Conservation (phyloP, 2,329 filamentous ascomycete genomes). For the Fusarium mangiferae region DNA sequence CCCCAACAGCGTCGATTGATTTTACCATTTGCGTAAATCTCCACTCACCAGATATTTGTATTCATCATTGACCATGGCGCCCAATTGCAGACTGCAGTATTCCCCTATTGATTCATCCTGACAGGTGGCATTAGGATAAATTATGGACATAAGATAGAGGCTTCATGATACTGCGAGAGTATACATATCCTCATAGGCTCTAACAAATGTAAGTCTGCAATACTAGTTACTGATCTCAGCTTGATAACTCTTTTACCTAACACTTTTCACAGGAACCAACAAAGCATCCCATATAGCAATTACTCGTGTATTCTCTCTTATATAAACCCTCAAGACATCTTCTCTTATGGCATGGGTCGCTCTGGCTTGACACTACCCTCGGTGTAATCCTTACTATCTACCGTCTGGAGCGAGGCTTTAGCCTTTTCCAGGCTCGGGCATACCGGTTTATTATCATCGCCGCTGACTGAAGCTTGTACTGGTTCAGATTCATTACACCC, state of each 20-base stretch:
- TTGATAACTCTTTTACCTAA: too few species aligned
- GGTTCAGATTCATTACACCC: too few species aligned
- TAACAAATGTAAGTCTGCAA: accelerated
- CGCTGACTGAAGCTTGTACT: background rate
- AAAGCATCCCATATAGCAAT: background rate
- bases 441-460: background rate
- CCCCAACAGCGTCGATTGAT: background rate
- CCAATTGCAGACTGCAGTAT: background rate
- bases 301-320: too few species aligned
- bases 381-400: background rate
- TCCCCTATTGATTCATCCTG: too few species aligned
- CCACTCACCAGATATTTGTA: accelerated
- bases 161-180: background rate
- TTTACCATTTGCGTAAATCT: accelerated
- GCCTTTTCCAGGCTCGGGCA: background rate
- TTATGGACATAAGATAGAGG: background rate
- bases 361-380: background rate
- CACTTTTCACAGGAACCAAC: background rate
- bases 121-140: background rate
- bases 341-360: background rate
- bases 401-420: background rate
- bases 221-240: too few species aligned
- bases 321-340: background rate
- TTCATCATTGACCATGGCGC: background rate
- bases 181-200: accelerated